Percentiles rank a stretch among this genome's conserved stretches.
These are phyloP conservation scores for Xerocomellus amylosporus DNA, from an alignment of 768 basidiomycete genomes.

Conservation along the genomic window DNA sequence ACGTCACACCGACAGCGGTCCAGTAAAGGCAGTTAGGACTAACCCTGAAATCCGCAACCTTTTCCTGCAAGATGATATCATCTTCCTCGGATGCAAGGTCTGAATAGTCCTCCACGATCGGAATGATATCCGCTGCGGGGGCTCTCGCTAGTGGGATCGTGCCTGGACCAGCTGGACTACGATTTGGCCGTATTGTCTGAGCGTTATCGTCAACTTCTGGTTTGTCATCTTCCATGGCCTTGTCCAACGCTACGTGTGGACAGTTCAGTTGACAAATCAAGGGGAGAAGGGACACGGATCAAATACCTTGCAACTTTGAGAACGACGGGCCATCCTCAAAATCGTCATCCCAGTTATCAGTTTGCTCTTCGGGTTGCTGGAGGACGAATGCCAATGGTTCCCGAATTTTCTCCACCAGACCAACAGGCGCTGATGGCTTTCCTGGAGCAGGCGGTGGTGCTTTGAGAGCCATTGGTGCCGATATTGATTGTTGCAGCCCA, in stretches of 20 bases:
- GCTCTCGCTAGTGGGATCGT: conserved; percentile 56
- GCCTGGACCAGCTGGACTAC: conserved; percentile 58
- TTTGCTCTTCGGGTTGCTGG: conserved; percentile 78
- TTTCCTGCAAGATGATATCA: conserved; percentile 63
- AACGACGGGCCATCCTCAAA: conserved; percentile 93
- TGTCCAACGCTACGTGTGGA: conserved; percentile 54
- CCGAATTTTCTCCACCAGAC: conserved; percentile 38
- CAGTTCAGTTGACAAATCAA: background rate
- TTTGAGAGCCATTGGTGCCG: conserved; percentile 31
- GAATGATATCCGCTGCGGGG: conserved; percentile 58
- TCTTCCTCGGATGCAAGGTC: conserved; percentile 83
- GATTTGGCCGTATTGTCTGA: conserved; percentile 73
- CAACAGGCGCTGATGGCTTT: conserved; percentile 26
- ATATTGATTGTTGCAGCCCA: conserved; percentile 35
- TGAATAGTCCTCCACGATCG: conserved; percentile 89
- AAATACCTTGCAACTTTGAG: conserved; percentile 68
- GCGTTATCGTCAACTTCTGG: conserved; percentile 66
- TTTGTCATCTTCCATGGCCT: conserved; percentile 55
- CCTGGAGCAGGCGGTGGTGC: conserved; percentile 15
- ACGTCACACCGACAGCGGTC: background rate
- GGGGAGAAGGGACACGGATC: background rate
- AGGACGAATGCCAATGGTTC: conserved; percentile 64
- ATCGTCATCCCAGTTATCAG: conserved; percentile 98
- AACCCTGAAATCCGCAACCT: conserved; percentile 84
- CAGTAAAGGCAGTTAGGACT: conserved; percentile 7